Evolutionary conservation across 352 stramenopile species (phyloP).

Genomic region (Phytopythium chamaehyphon): DNA sequence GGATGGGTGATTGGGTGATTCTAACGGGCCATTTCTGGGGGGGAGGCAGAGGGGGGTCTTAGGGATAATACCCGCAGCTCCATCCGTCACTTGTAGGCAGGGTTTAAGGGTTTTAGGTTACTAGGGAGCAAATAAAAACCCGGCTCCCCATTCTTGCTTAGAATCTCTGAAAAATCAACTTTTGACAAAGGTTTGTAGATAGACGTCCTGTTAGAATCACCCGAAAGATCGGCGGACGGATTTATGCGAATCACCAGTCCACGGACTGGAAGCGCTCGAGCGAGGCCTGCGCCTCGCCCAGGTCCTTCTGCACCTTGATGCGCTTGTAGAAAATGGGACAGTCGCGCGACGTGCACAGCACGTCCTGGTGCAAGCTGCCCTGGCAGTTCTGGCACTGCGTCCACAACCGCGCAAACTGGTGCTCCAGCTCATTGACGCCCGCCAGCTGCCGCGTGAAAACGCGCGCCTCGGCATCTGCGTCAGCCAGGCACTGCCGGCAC

Average conservation of each 20-base stretch:
- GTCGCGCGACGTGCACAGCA: slow-evolving; percentile 96
- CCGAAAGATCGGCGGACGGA: too few relatives aligned
- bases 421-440: slow-evolving; percentile 91
- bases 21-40: too few relatives aligned
- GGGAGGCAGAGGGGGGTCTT: too few relatives aligned
- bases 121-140: too few relatives aligned
- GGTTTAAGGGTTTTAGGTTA: too few relatives aligned
- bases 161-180: too few relatives aligned
- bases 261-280: slow-evolving; percentile 93
- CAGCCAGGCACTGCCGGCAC: slow-evolving; percentile 92
- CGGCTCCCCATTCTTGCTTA: too few relatives aligned
- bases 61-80: too few relatives aligned
- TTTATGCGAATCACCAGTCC: slow-evolving; percentile 44
- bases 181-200: too few relatives aligned
- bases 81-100: too few relatives aligned
- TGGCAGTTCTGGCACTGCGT: slow-evolving; percentile 99
- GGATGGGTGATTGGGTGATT: too few relatives aligned
- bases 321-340: slow-evolving; percentile 99
- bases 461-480: slow-evolving; percentile 86
- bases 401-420: slow-evolving; percentile 95
- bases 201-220: too few relatives aligned
- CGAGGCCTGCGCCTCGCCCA: slow-evolving; percentile 91
- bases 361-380: slow-evolving; percentile 94
- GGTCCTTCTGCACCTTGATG: slow-evolving; percentile 99
- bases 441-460: slow-evolving; percentile 96